A percentile compares a stretch with the other conserved stretches of the same genome.
Evolutionary conservation across 192 early-diverging fungal species (phyloP).

Genomic region (Backusella mclennaniae): DNA sequence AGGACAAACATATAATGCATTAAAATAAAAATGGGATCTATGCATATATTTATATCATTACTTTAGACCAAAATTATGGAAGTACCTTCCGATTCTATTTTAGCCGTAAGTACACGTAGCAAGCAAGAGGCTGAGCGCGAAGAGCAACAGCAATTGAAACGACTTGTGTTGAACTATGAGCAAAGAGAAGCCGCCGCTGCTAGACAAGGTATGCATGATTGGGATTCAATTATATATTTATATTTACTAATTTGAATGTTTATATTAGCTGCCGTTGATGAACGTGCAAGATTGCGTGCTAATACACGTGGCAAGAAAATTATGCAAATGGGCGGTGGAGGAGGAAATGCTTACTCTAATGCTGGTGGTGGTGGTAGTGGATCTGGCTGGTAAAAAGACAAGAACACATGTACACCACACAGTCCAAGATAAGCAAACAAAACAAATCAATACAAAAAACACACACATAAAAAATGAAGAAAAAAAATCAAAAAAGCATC

Average conservation of each 20-base stretch:
- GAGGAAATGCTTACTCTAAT: slow-evolving; percentile 25
- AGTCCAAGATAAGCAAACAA: neutral
- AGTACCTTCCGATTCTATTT: slow-evolving; percentile 75
- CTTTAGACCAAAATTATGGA: slow-evolving; percentile 66
- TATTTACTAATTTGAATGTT: neutral
- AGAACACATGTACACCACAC: neutral
- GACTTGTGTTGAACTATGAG: slow-evolving; percentile 90
- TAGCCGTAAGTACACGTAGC: slow-evolving; percentile 77
- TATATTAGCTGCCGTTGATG: slow-evolving; percentile 27
- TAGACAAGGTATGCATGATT: slow-evolving; percentile 20
- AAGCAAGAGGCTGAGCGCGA: slow-evolving; percentile 88
- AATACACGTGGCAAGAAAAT: slow-evolving; percentile 21
- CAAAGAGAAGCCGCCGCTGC: slow-evolving; percentile 61
- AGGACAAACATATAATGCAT: neutral
- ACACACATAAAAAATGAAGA: neutral
- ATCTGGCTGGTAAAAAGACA: neutral
- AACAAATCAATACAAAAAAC: neutral
- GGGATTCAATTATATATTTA: neutral
- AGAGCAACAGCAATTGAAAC: slow-evolving; percentile 88
- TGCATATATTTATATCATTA: neutral
- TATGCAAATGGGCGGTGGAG: slow-evolving; percentile 34
- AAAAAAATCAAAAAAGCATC: neutral
- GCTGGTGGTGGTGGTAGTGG: neutral
- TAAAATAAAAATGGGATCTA: neutral
- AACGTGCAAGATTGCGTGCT: slow-evolving; percentile 15